Conservation (phyloP, 2,329 filamentous ascomycete genomes). For the Chrysosporium queenslandicum region DNA sequence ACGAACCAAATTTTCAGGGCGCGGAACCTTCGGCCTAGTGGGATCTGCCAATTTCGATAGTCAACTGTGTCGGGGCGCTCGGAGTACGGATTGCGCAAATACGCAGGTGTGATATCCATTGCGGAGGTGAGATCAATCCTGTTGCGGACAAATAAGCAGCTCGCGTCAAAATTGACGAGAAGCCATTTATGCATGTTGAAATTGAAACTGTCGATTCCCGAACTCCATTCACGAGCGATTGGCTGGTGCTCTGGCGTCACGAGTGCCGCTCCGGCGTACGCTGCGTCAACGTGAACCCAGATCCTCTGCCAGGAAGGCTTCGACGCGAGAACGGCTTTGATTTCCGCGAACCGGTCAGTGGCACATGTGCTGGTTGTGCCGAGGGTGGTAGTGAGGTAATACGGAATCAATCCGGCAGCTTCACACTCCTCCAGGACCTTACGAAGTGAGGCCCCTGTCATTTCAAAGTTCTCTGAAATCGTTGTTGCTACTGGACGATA, state of each 20-base stretch:
- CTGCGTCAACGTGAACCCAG: conserved; percentile 91
- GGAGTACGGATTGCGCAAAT: conserved; percentile 71
- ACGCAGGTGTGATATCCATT: conserved; percentile 67
- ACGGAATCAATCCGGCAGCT: conserved; percentile 64
- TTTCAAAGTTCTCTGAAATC: conserved; percentile 54
- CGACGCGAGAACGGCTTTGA: conserved; percentile 46
- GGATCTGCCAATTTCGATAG: conserved; percentile 96
- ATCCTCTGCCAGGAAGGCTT: conserved; percentile 46
- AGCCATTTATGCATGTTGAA: conserved; percentile 98
- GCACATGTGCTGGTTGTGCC: conserved; percentile 85
- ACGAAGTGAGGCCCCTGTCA: conserved; percentile 57
- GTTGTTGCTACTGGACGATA: conserved; percentile 59
- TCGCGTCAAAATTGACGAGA: conserved; percentile 82
- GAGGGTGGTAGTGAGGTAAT: conserved; percentile 73
- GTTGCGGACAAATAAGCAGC: conserved; percentile 67
- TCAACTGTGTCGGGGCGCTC: conserved; percentile 81
- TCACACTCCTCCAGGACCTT: conserved; percentile 55
- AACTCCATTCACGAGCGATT: conserved; percentile 49
- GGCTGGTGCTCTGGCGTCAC: conserved; percentile 71
- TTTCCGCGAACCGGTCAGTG: conserved; percentile 66
- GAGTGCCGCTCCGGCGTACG: conserved; percentile 80
- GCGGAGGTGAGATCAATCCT: conserved; percentile 68
- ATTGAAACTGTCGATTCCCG: conserved; percentile 75
- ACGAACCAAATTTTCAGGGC: conserved; percentile 95
- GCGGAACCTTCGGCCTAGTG: conserved; percentile 78